Conservation (phyloP, 1,284 basidiomycete genomes). For the Ustilago loliicola region DNA sequence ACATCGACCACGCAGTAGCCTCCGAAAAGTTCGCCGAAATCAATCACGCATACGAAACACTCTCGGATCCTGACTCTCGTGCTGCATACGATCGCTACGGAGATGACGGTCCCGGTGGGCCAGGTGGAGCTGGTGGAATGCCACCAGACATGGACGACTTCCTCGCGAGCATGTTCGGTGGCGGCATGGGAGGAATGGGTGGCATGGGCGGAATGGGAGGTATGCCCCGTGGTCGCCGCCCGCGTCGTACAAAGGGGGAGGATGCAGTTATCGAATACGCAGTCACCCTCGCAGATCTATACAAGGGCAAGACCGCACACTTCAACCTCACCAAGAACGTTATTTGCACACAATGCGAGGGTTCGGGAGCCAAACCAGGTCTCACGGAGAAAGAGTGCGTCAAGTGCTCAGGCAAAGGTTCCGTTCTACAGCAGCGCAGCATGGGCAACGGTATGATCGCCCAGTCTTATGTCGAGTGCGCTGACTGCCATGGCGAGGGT, state of each 20-base stretch:
- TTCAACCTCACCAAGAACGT: constrained; percentile 90
- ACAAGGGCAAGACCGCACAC: constrained; percentile 88
- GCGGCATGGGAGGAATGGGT: constrained; percentile 59
- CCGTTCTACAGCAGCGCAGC: constrained; percentile 74
- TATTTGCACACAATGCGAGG: constrained; percentile 83
- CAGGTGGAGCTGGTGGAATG: constrained; percentile 45
- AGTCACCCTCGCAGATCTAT: constrained; percentile 91
- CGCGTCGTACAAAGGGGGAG: constrained; percentile 59
- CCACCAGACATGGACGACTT: constrained; percentile 59
- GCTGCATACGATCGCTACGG: constrained; percentile 67
- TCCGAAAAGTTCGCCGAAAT: constrained; percentile 66
- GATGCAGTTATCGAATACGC: constrained; percentile 78
- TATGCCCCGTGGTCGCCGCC: constrained; percentile 71
- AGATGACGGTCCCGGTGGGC: constrained; percentile 49
- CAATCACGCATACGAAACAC: constrained; percentile 65
- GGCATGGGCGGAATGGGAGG: constrained; percentile 55
- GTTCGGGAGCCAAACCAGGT: constrained; percentile 85
- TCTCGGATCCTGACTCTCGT: constrained; percentile 61
- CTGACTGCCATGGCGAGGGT: constrained; percentile 84
- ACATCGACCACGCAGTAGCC: constrained; percentile 58
- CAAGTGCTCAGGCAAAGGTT: constrained; percentile 86
- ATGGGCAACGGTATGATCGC: constrained; percentile 71
- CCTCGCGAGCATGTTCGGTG: constrained; percentile 66
- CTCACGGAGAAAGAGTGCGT: constrained; percentile 85
- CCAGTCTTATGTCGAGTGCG: constrained; percentile 76